A percentile compares a stretch with the other conserved stretches of the same genome.
Conservation (phyloP, 495 filamentous ascomycete species). For the Diplogelasinospora grovesii region DNA sequence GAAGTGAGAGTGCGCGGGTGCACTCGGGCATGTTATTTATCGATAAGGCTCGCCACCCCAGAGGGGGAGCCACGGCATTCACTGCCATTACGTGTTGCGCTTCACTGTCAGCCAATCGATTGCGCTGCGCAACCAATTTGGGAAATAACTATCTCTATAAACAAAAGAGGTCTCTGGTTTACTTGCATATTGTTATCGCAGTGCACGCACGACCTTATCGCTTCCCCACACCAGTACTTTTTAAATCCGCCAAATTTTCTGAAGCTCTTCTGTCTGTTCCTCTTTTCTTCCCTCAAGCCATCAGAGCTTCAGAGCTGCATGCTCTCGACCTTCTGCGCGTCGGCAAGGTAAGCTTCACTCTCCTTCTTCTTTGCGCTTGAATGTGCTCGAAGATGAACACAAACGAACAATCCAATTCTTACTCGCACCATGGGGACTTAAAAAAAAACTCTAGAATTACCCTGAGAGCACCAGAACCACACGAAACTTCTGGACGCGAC, state of each 20-base stretch:
- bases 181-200: too few species aligned
- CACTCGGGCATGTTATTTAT: not conserved
- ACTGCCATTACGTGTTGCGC: too few species aligned
- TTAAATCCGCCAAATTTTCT: slow-evolving; percentile 14
- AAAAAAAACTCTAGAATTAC: slow-evolving; percentile 60
- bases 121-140: too few species aligned
- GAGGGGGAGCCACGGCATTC: too few species aligned
- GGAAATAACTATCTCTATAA: too few species aligned
- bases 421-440: slow-evolving; percentile 61
- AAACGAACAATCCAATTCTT: slow-evolving; percentile 77
- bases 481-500: slow-evolving; percentile 5
- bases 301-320: slow-evolving; percentile 1
- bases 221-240: slow-evolving; percentile 21
- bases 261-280: slow-evolving; percentile 2
- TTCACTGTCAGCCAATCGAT: too few species aligned
- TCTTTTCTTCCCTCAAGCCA: slow-evolving; percentile 10
- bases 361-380: slow-evolving; percentile 15
- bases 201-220: too few species aligned
- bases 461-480: slow-evolving; percentile 47
- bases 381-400: slow-evolving; percentile 48
- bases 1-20: not conserved
- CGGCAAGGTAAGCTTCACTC: slow-evolving; percentile 37
- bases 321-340: slow-evolving; percentile 4
- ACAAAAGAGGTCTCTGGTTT: too few species aligned
- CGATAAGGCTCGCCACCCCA: too few species aligned